These are phyloP conservation scores for Fraxinus angustifolia DNA, from an alignment of 305 asterid species.

Conservation along the genomic window DNA sequence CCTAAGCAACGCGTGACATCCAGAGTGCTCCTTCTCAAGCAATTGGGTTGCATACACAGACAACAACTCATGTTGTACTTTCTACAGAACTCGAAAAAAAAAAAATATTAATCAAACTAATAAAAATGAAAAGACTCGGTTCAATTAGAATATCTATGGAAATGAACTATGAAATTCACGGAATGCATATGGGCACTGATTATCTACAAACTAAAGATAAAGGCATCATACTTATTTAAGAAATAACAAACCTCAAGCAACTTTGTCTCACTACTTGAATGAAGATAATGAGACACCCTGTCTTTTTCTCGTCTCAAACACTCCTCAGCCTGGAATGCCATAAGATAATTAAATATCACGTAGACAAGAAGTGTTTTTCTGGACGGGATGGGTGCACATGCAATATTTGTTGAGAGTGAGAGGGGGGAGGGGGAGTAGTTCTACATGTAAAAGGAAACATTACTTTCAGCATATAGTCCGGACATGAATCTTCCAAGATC, in stretches of 20 bases:
- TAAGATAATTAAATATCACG: conserved; percentile 16
- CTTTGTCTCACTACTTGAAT: conserved; percentile 66
- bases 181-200: conserved; percentile 9
- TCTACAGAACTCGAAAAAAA: conserved; percentile 35
- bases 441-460: conserved; percentile 7
- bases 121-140: not conserved
- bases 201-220: conserved; percentile 12
- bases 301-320: conserved; percentile 73
- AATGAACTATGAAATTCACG: not conserved
- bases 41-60: conserved; percentile 84
- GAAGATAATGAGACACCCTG: conserved; percentile 73
- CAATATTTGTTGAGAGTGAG: not conserved
- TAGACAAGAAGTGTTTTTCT: not conserved
- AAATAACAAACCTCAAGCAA: conserved; percentile 64
- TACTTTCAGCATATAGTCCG: conserved; percentile 84
- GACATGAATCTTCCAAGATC: conserved; percentile 86
- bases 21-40: conserved; percentile 96
- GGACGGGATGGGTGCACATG: not conserved
- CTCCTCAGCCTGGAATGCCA: conserved; percentile 61
- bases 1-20: conserved; percentile 85
- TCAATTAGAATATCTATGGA: not conserved
- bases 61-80: conserved; percentile 82
- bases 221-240: not conserved
- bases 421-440: not conserved
- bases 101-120: conserved; percentile 5